These are phyloP conservation scores for Rhynchospora tenuis DNA, from an alignment of 176 grass and related monocot genomes.

Conservation along the genomic window DNA sequence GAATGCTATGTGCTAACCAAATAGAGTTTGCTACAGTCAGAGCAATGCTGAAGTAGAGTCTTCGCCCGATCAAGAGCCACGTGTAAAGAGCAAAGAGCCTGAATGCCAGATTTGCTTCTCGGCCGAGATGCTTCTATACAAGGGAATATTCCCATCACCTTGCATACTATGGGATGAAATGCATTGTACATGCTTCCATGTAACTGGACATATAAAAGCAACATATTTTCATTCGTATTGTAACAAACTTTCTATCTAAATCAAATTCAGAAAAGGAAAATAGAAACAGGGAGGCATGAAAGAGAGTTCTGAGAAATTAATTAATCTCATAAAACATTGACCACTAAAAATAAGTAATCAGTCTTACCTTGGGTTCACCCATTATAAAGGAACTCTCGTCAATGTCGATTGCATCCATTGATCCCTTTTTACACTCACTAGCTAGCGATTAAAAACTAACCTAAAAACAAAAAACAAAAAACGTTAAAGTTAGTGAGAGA, in stretches of 20 bases:
- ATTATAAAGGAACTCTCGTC: slow-evolving; percentile 65
- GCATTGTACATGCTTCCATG: slow-evolving; percentile 68
- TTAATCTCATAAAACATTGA: not conserved
- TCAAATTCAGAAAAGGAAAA: not conserved
- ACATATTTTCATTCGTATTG: not conserved
- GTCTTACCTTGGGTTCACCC: slow-evolving; percentile 77
- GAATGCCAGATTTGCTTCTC: slow-evolving; percentile 96
- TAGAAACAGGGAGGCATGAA: slow-evolving; percentile 5
- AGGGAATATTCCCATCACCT: slow-evolving; percentile 73
- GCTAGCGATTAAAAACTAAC: slow-evolving; percentile 25
- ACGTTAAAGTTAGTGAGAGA: slow-evolving; percentile 7
- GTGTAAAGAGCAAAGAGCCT: slow-evolving; percentile 79
- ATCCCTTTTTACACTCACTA: slow-evolving; percentile 19
- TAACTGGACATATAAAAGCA: slow-evolving; percentile 42
- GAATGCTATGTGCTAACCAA: slow-evolving; percentile 40
- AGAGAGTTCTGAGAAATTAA: not conserved
- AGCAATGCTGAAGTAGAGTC: slow-evolving; percentile 78
- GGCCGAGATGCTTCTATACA: slow-evolving; percentile 89
- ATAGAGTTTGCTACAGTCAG: slow-evolving; percentile 90
- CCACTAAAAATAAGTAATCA: slow-evolving; percentile 18
- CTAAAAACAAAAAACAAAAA: slow-evolving; percentile 33
- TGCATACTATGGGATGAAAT: slow-evolving; percentile 61
- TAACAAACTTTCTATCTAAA: not conserved
- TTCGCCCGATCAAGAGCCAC: slow-evolving; percentile 89
- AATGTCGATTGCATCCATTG: slow-evolving; percentile 49